Percentiles rank a stretch among this genome's conserved stretches.
These are phyloP conservation scores for Dichotomocladium elegans DNA, from an alignment of 371 early-diverging fungal species.

Conservation along the genomic window DNA sequence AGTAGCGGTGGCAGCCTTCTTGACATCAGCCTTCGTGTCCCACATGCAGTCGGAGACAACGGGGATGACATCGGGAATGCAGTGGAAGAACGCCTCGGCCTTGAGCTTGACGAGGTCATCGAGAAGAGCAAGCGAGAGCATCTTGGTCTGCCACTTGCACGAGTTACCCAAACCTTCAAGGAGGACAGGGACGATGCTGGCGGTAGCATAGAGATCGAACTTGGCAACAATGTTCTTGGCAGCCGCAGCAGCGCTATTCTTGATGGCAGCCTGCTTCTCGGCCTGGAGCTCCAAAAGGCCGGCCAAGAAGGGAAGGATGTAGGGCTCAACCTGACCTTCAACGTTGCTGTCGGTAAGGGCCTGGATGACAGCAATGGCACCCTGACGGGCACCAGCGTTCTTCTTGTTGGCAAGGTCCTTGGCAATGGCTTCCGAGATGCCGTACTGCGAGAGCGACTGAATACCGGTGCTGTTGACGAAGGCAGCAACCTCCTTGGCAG, in stretches of 20 bases:
- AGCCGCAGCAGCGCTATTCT: conserved; percentile 52
- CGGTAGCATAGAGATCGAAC: conserved; percentile 53
- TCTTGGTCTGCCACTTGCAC: conserved; percentile 78
- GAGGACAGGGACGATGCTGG: conserved; percentile 54
- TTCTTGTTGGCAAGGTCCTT: conserved; percentile 62
- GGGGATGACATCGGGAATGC: conserved; percentile 70
- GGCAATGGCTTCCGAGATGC: conserved; percentile 51
- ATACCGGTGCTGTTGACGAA: conserved; percentile 50
- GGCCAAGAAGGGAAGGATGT: conserved; percentile 50
- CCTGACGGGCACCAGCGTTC: conserved; percentile 60
- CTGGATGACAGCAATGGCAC: conserved; percentile 57
- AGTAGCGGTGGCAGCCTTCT: conserved; percentile 44
- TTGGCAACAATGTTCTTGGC: conserved; percentile 46
- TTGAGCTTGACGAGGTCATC: conserved; percentile 50
- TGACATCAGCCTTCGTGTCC: conserved; percentile 71
- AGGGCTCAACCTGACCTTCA: conserved; percentile 59
- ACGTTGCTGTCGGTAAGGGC: conserved; percentile 46
- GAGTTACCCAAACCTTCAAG: conserved; percentile 58
- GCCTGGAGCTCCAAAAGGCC: conserved; percentile 59
- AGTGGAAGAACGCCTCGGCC: conserved; percentile 53
- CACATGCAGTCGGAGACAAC: conserved; percentile 69
- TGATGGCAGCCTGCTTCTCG: conserved; percentile 62
- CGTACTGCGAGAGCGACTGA: conserved; percentile 49
- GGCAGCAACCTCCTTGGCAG: conserved; percentile 51
- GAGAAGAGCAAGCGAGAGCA: conserved; percentile 56